Base-by-base conservation (phyloP, 768 basidiomycete genomes). In the Naganishia kalamii region DNA sequence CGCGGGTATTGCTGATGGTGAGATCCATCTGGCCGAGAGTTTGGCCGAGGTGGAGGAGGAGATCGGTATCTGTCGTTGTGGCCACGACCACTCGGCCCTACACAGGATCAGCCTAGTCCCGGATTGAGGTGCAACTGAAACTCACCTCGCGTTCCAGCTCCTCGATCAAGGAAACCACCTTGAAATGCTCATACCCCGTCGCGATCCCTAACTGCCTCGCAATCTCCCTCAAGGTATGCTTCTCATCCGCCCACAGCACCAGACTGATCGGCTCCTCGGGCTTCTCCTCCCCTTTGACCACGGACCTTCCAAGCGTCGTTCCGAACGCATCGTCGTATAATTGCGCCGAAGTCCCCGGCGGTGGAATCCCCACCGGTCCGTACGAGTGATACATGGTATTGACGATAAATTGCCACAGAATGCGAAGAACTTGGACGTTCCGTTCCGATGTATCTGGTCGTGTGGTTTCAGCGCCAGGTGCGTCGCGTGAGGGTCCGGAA, bases 221-320 rank as follows among this genome's bases (percentile, higher is more conserved):
- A 61, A 96, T 86, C 72, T 98, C 92, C 57, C 88, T 86, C 71
- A 87, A 88, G 0, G 90, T 92, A 77, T 97, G 96, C 71, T 93
- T 94, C 77, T 99, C 96, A 77, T 96, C 93, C 79, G 93, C 92
- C 92, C 92, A 97, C 4, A 98, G 79, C 29, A 94, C 81, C 64
- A 97, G 60, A 43, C 61, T 62, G 60, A 54, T 51, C 50, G 41
- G 60, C 48, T 59, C 66, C 51, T 60, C 41, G 19, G 11, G 21
- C 30, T 15, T 19, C n/a, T 52, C 33, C 2, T 40, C 44, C 33
- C 21, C 32, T 13, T 19, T 44, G 23, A 30, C 21, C 48, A 32
- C 2, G 27, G 29, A 46, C 19, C 30, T 23, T 23, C 32, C 46
- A 29, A 52, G 40, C 35, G 27, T 61, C 27, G 48, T 35, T 41